Conservation (phyloP, 495 filamentous ascomycete species). For the Penicillium argentinense region DNA sequence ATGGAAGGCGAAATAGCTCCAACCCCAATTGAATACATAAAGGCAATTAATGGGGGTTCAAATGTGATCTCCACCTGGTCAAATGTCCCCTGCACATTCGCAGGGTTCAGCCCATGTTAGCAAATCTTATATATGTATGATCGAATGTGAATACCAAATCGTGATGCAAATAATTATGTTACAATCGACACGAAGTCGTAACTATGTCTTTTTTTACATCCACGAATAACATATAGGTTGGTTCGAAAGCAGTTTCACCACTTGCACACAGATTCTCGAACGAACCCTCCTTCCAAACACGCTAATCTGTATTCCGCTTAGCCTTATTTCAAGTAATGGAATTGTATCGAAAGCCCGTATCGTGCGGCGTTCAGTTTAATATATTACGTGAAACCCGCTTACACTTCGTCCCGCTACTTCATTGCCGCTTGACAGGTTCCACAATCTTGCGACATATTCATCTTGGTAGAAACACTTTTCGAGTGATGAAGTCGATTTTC, state of each 20-base stretch:
- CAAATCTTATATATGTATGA: too few relatives aligned
- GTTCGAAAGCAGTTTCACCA: not conserved
- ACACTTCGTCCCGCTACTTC: not conserved
- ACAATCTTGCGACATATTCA: not conserved
- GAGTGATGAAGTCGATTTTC: not conserved
- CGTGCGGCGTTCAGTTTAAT: not conserved
- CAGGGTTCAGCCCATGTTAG: too few relatives aligned
- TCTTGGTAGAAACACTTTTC: not conserved
- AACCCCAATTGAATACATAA: too few relatives aligned
- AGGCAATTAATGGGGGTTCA: too few relatives aligned
- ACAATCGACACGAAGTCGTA: too few relatives aligned
- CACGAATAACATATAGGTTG: too few relatives aligned
- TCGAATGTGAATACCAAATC: too few relatives aligned
- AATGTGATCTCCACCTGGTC: too few relatives aligned
- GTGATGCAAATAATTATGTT: too few relatives aligned
- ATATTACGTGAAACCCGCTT: not conserved
- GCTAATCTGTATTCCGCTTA: not conserved
- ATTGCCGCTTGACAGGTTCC: not conserved
- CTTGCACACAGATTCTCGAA: not conserved
- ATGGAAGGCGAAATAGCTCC: constrained; percentile 57
- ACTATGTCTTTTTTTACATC: too few relatives aligned
- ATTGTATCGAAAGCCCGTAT: not conserved
- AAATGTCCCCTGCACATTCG: too few relatives aligned
- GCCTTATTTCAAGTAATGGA: not conserved
- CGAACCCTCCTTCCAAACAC: not conserved